Base-by-base conservation (phyloP, 164 flowering plant genomes). In the Nelumbo lutea region DNA sequence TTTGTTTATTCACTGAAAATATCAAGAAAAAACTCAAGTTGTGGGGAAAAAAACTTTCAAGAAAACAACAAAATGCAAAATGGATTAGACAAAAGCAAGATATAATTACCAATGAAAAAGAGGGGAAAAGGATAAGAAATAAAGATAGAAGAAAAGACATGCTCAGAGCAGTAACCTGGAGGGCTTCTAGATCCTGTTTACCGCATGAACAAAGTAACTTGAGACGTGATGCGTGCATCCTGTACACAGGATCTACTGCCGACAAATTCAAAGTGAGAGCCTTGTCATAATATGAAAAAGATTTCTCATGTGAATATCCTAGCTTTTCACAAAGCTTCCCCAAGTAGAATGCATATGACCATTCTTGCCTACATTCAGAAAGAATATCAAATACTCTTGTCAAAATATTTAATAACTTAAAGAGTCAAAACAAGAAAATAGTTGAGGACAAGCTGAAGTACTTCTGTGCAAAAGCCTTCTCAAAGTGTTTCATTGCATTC, bases 181-280 rank as follows among this genome's bases (percentile, higher is more conserved):
- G 73, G 69, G 77, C 79, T 62, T 86, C 88, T 56, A 82, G 15
- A 83, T 85, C 75, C 69, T 87, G 79, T 74, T 83, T 87, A 67
- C 89, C 95, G 74, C 78, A 72, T 52, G 73, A 76, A 74, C 69
- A 81, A 65, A 92, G 94, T 64, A 90, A 72, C 85, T 95, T 95
- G 79, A 95, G 73, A 67, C 99, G 93, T 56, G 99, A 95, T 61
- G 99, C 96, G 77, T 95, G 99, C 91, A 92, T 89, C 81, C 99
- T 87, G 76, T 95, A 95, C 63, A 95, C 76, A 64, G 99, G 83
- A 83, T 95, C 99, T 56, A 88, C 99, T 61, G 99, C 98, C 61
- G 96, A 88, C 40, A 89, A 89, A 83, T 92, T 95, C 82, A 95
- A 74, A 68, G 77, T 68, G 70, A 90, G 86, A 57, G 99, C 96